These are phyloP conservation scores for Micractinium sp. DNA, from an alignment of 139 green algal genomes.

Conservation along the genomic window DNA sequence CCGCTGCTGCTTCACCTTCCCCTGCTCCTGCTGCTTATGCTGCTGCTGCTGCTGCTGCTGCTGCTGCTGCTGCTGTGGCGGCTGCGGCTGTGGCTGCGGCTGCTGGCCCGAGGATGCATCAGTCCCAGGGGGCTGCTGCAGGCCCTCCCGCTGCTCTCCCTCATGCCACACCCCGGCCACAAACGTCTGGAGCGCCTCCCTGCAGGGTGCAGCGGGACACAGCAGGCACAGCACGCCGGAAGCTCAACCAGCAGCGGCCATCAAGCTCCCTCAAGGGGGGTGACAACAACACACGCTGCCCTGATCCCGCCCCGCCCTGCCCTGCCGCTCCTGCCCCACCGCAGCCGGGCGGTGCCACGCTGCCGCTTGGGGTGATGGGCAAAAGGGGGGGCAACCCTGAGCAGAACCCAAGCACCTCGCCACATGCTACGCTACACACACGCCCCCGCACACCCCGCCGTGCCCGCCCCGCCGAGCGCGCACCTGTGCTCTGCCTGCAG, in stretches of 20 bases:
- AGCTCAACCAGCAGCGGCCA: no score
- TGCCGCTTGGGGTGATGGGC: no score
- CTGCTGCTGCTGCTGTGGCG: not conserved
- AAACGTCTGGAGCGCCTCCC: not conserved
- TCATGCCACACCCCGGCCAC: not conserved
- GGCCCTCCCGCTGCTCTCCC: no score
- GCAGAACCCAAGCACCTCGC: no score
- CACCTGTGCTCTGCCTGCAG: not conserved
- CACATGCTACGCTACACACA: not conserved
- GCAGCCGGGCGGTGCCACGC: no score
- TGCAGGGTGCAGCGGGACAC: not conserved
- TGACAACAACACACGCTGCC: no score
- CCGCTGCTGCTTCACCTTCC: not conserved
- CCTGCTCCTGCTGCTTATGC: not conserved
- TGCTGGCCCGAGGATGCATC: not conserved
- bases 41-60: not conserved
- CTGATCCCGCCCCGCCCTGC: no score
- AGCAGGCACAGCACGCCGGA: no score
- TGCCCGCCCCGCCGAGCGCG: no score
- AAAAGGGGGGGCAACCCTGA: no score
- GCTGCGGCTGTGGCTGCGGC: not conserved
- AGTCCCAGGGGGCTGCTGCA: not conserved
- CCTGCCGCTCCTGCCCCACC: no score
- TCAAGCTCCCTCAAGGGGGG: no score
- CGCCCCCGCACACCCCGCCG: not conserved